Conservation (phyloP, 1,284 basidiomycete species). For the Mycena citricolor region DNA sequence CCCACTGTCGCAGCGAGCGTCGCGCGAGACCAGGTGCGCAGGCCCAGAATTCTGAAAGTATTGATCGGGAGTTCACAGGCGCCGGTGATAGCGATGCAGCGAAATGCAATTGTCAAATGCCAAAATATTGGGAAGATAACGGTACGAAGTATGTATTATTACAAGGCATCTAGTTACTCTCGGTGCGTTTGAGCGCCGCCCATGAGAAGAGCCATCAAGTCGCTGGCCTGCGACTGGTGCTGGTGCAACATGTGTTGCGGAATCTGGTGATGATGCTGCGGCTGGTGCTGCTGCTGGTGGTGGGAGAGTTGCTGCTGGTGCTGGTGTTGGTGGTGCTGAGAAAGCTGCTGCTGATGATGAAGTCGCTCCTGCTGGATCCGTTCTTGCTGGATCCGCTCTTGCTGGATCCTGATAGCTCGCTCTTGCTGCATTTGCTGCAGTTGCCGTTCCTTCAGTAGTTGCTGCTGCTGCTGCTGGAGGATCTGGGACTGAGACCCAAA, state of each 20-base stretch:
- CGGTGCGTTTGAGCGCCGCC: slow-evolving; percentile 51
- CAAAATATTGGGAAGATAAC: slow-evolving; percentile 13
- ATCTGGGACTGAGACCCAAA: slow-evolving; percentile 17
- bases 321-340: slow-evolving; percentile 43
- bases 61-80: no score
- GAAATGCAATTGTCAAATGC: no score
- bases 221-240: slow-evolving; percentile 30
- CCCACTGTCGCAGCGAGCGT: no score
- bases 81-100: no score
- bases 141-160: no score
- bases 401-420: no score
- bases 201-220: slow-evolving; percentile 79
- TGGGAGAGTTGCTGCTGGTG: slow-evolving; percentile 12
- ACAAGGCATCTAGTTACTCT: no score
- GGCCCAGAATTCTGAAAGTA: no score
- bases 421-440: no score
- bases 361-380: slow-evolving; percentile 51
- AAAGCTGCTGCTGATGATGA: slow-evolving; percentile 38
- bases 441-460: slow-evolving; percentile 16
- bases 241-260: slow-evolving; percentile 58
- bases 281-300: slow-evolving; percentile 29
- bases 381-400: slow-evolving; percentile 49
- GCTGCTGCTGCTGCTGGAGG: slow-evolving; percentile 15
- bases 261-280: slow-evolving; percentile 44
- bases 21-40: no score